phyloP scores from a whole-genome alignment of 495 filamentous ascomycete genomes.

The Chaetomidium leptoderma region DNA sequence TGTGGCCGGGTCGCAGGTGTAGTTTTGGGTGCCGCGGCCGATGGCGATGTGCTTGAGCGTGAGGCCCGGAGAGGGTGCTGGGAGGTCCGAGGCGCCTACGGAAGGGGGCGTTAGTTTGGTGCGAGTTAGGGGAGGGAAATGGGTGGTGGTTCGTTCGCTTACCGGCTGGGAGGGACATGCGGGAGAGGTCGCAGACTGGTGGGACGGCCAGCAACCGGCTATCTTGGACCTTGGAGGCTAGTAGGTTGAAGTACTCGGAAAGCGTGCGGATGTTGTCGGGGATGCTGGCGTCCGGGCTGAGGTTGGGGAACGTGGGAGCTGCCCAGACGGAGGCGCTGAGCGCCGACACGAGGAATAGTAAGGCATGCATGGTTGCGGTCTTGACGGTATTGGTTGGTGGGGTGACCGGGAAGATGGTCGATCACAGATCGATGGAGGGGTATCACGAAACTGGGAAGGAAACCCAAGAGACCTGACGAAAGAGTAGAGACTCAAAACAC shows the following conservation, averaged over 20 bases:
- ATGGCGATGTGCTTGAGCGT: constrained; percentile 70
- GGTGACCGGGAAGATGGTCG: background rate
- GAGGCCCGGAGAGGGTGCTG: constrained; percentile 53
- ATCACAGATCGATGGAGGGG: constrained; percentile 13
- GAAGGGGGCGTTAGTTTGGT: background rate
- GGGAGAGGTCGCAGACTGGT: constrained; percentile 50
- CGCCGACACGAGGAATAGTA: constrained; percentile 42
- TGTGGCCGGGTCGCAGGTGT: constrained; percentile 67
- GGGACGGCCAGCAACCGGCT: constrained; percentile 34
- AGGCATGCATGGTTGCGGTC: constrained; percentile 43
- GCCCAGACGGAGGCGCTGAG: constrained; percentile 45
- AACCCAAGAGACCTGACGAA: constrained; percentile 27
- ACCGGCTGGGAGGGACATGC: constrained; percentile 45
- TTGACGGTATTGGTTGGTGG: background rate
- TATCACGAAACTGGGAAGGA: constrained; percentile 32
- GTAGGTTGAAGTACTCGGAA: constrained; percentile 52
- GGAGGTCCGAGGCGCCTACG: constrained; percentile 47
- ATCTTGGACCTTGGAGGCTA: constrained; percentile 46
- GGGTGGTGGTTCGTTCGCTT: constrained; percentile 18
- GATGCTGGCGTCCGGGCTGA: constrained; percentile 31
- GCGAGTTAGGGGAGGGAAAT: background rate
- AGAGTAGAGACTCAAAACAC: constrained; percentile 17
- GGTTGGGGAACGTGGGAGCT: constrained; percentile 44
- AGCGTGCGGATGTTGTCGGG: constrained; percentile 41
- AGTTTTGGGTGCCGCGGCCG: constrained; percentile 89